Conservation (phyloP, 2,329 filamentous ascomycete species). For the Arthrobotrys entomopaga region DNA sequence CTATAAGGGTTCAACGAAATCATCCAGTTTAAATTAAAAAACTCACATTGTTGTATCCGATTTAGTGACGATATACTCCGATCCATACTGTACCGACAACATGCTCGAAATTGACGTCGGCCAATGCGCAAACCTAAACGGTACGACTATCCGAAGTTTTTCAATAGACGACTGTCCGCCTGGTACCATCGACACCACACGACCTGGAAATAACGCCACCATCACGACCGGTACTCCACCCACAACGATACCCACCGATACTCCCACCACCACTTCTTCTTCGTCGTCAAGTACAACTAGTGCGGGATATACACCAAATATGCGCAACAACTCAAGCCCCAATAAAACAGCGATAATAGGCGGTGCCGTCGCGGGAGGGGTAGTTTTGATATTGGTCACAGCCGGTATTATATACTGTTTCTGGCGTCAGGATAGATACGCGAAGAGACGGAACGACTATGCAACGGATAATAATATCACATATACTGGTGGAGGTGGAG, state of each 20-base stretch:
- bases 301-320: neutral
- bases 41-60: too few species aligned
- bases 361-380: slow-evolving; percentile 31
- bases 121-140: slow-evolving; percentile 29
- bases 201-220: slow-evolving; percentile 3
- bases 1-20: too few species aligned
- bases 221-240: neutral
- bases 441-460: neutral
- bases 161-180: slow-evolving; percentile 43
- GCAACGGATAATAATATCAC: neutral
- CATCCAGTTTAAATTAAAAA: too few species aligned
- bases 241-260: neutral
- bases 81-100: slow-evolving; percentile 32
- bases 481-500: neutral
- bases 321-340: neutral
- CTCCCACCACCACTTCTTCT: neutral
- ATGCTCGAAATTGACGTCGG: slow-evolving; percentile 32
- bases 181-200: slow-evolving; percentile 20
- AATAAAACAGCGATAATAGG: slow-evolving; percentile 36
- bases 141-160: slow-evolving; percentile 31
- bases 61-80: slow-evolving; percentile 42
- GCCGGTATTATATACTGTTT: slow-evolving; percentile 1
- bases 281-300: neutral
- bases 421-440: slow-evolving; percentile 5
- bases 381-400: slow-evolving; percentile 13